Percentiles rank a stretch among this genome's conserved stretches.
Evolutionary conservation across 2,329 filamentous ascomycete species (phyloP).

Genomic region (Volutella citrinella): DNA sequence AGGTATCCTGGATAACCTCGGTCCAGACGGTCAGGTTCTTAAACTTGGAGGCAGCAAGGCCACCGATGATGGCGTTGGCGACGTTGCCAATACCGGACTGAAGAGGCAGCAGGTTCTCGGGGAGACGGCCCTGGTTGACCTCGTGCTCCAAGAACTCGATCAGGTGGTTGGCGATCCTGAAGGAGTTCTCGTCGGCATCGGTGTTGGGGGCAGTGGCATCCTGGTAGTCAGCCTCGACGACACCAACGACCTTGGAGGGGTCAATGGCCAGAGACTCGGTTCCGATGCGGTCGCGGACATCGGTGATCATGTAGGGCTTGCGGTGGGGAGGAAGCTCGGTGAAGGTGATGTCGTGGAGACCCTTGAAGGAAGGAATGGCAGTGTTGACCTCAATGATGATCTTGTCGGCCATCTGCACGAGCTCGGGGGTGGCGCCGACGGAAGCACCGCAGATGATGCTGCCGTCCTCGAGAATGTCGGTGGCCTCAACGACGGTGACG

Average conservation of each 20-base stretch:
- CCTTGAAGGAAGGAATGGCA: constrained; percentile 77
- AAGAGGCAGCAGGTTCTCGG: constrained; percentile 72
- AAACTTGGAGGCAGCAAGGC: constrained; percentile 78
- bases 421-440: constrained; percentile 80
- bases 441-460: constrained; percentile 85
- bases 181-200: constrained; percentile 69
- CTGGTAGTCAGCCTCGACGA: constrained; percentile 81
- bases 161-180: constrained; percentile 72
- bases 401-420: constrained; percentile 90
- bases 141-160: constrained; percentile 86
- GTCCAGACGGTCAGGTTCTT: constrained; percentile 90
- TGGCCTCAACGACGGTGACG: constrained; percentile 81
- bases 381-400: constrained; percentile 94
- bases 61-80: constrained; percentile 86
- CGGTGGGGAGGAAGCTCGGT: constrained; percentile 77
- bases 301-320: constrained; percentile 84
- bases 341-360: constrained; percentile 87
- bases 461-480: constrained; percentile 82
- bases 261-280: constrained; percentile 80
- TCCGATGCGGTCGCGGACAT: constrained; percentile 82
- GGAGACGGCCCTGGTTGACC: constrained; percentile 73
- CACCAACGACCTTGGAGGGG: constrained; percentile 77
- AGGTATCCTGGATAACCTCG: constrained; percentile 88
- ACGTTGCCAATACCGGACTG: constrained; percentile 93
- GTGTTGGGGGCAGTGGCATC: constrained; percentile 73